Conservation (phyloP, 2,329 filamentous ascomycete genomes). For the Beauveria varroae region DNA sequence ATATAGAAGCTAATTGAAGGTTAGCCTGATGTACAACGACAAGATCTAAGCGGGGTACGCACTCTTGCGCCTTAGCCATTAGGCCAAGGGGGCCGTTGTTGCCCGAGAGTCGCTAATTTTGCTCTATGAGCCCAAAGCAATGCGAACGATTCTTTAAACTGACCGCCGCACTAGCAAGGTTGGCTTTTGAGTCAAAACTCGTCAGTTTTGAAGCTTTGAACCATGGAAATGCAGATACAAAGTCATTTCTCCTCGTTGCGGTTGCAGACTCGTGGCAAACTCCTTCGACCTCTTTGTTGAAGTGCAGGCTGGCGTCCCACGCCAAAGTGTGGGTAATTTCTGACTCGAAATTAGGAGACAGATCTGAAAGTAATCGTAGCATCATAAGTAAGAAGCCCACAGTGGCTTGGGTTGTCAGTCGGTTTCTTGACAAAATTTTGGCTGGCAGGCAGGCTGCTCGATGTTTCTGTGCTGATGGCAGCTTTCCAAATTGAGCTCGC, state of each 20-base stretch:
- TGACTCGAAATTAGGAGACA: neutral
- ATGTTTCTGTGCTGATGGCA: neutral
- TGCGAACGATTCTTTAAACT: neutral
- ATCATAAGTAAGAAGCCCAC: neutral
- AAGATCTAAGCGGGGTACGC: conserved; percentile 10
- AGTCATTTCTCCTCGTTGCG: too few species aligned
- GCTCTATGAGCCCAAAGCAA: neutral
- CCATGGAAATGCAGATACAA: too few species aligned
- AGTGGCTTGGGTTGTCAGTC: neutral
- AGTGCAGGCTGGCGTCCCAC: too few species aligned
- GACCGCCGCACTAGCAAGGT: neutral
- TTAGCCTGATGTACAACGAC: conserved; percentile 8
- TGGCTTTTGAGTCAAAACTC: neutral
- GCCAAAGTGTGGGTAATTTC: too few species aligned
- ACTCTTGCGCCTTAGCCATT: conserved; percentile 13
- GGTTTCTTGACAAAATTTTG: too few species aligned
- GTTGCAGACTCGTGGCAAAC: too few species aligned
- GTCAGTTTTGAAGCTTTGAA: too few species aligned
- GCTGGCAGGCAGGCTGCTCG: neutral
- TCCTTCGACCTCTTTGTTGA: too few species aligned
- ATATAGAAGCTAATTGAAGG: neutral
- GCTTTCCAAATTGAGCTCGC: neutral
- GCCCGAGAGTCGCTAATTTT: neutral
- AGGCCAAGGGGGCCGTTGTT: conserved; percentile 11
- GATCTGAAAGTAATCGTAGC: neutral